These are phyloP conservation scores for Fibroporia radiculosa DNA, from an alignment of 768 basidiomycete genomes.

Conservation along the genomic window DNA sequence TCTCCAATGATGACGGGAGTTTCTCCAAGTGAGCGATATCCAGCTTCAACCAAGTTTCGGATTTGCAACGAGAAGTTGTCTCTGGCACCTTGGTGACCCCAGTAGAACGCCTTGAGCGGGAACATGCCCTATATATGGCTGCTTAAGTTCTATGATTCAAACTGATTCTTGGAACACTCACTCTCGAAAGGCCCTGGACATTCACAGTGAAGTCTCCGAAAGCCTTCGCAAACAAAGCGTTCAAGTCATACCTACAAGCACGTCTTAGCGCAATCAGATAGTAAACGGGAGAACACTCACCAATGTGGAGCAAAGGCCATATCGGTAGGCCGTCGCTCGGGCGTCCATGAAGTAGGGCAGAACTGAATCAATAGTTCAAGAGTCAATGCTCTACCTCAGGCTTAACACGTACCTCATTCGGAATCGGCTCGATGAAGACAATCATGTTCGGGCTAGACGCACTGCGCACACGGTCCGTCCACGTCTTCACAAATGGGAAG, in stretches of 20 bases:
- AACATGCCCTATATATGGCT: constrained; percentile 67
- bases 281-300: constrained; percentile 25
- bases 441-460: constrained; percentile 46
- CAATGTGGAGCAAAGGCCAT: constrained; percentile 74
- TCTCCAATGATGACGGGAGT: constrained; percentile 85
- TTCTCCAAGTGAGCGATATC: constrained; percentile 67
- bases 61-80: constrained; percentile 83
- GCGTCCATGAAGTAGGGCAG: constrained; percentile 72
- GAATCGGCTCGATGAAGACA: constrained; percentile 78
- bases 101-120: constrained; percentile 71
- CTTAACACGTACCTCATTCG: constrained; percentile 67
- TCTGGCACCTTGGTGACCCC: constrained; percentile 75
- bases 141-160: constrained; percentile 6
- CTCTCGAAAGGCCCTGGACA: constrained; percentile 86
- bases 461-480: constrained; percentile 53
- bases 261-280: constrained; percentile 19
- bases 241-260: constrained; percentile 76
- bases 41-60: constrained; percentile 63
- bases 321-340: constrained; percentile 49
- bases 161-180: constrained; percentile 26
- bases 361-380: constrained; percentile 46
- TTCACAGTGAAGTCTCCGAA: constrained; percentile 86
- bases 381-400: neutral
- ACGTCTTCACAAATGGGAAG: constrained; percentile 64
- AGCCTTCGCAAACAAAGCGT: constrained; percentile 76